Conservation (phyloP, 1,284 basidiomycete genomes). For the Austroboletus sp. region DNA sequence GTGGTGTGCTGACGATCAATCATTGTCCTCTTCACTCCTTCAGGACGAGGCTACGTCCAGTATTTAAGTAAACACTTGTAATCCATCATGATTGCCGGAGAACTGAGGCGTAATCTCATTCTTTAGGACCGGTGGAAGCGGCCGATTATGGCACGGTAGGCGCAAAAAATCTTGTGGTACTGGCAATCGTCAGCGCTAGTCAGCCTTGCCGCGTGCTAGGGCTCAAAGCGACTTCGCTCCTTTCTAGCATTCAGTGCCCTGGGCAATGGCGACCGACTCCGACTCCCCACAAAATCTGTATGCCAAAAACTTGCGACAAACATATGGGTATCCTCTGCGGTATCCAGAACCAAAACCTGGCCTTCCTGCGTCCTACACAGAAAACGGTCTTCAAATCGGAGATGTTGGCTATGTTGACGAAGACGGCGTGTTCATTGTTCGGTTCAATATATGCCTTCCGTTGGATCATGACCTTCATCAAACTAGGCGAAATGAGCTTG, state of each 20-base stretch:
- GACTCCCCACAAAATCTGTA: neutral
- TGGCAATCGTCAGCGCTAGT: too few relatives aligned
- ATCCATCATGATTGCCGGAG: too few relatives aligned
- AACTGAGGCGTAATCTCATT: too few relatives aligned
- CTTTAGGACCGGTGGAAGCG: too few relatives aligned
- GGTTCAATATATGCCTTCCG: neutral
- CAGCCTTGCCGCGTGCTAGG: too few relatives aligned
- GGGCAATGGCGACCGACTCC: neutral
- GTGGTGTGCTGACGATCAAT: conserved; percentile 17
- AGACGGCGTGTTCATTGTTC: neutral
- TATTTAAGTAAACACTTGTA: too few relatives aligned
- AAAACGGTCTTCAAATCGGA: conserved; percentile 1
- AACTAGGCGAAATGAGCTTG: neutral
- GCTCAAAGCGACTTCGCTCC: too few relatives aligned
- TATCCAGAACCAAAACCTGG: neutral
- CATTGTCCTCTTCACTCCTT: too few relatives aligned
- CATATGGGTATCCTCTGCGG: conserved; percentile 1
- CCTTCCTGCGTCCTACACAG: neutral
- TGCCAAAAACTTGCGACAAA: neutral
- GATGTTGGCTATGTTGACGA: conserved; percentile 4
- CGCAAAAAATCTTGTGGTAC: too few relatives aligned
- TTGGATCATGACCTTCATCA: neutral
- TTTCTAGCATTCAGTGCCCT: too few relatives aligned
- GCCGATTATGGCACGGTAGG: too few relatives aligned
- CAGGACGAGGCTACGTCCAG: neutral